Base-by-base conservation (phyloP, 1,284 basidiomycete genomes). In the Cryptococcus hybrid region DNA sequence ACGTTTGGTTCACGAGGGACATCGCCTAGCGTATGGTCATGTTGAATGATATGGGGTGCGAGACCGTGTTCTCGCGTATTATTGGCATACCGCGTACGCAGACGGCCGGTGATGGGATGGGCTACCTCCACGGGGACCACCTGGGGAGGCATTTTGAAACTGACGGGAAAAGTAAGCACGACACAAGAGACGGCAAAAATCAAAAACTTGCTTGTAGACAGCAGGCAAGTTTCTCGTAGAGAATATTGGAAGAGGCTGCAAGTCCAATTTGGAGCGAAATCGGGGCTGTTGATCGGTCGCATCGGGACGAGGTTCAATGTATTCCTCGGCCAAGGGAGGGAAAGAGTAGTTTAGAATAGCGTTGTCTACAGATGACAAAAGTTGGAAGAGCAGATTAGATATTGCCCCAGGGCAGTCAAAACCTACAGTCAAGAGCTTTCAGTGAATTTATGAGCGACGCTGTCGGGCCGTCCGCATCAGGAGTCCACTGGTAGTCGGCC, bases 401-500 rank as follows among this genome's bases (percentile, higher is more conserved):
- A 11, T 45, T 15, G 36, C 12, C n/a, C 37, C 15, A 39, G 40
- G 35, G 11, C 18, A 18, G 18, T 18, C 18, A 18, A 18, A 18
- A 18, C 18, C 18, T 18, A 18, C 18, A 18, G 18, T 18, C 18
- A 18, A 18, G 18, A 18, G 18, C 18, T 18, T 18, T 18, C 18
- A 18, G 18, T 48, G 47, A 18, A 18, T 18, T 80, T 48, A 85
- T 82, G 84, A 96, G 87, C 0, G 89, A 84, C 9, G 81, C 67
- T 3, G 91, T 79, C 3, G 86, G 85, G 67, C 93, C 89, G 18
- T 84, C 77, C 67, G 82, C 80, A 56, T 87, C 81, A 1, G 90
- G 89, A 55, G 86, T 84, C 75, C 85, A 95, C 75, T 95, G 92
- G 70, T 86, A 95, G 73, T 96, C 92, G 45, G 87, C 90, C 89